Evolutionary conservation across 495 filamentous ascomycete genomes (phyloP).

Genomic region (Neurospora sp.): DNA sequence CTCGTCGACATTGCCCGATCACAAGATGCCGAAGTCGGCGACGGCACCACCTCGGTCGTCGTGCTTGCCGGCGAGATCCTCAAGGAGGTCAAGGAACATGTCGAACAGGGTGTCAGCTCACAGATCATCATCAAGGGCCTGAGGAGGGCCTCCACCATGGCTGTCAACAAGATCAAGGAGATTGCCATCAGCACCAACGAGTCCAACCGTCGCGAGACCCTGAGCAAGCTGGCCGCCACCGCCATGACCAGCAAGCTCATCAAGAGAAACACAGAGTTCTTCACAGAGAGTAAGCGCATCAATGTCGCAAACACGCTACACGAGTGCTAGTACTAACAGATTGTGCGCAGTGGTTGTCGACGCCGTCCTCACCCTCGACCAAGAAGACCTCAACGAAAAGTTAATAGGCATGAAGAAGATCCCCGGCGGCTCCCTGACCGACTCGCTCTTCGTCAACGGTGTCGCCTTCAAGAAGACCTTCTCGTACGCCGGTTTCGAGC

Average conservation of each 20-base stretch:
- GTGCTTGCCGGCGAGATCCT: slow-evolving; percentile 92
- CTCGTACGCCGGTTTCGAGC: slow-evolving; percentile 97
- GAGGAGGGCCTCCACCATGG: slow-evolving; percentile 78
- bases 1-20: slow-evolving; percentile 97
- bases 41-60: slow-evolving; percentile 94
- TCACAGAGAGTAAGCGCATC: slow-evolving; percentile 70
- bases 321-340: slow-evolving; percentile 1
- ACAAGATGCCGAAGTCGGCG: slow-evolving; percentile 97
- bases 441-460: slow-evolving; percentile 94
- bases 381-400: slow-evolving; percentile 94
- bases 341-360: slow-evolving; percentile 76
- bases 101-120: slow-evolving; percentile 93
- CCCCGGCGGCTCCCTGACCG: slow-evolving; percentile 89
- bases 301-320: slow-evolving; percentile 14
- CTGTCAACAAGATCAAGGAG: slow-evolving; percentile 97
- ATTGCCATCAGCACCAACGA: slow-evolving; percentile 84
- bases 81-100: slow-evolving; percentile 88
- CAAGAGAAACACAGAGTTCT: slow-evolving; percentile 92
- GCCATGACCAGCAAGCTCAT: slow-evolving; percentile 99
- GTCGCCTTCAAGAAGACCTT: slow-evolving; percentile 99
- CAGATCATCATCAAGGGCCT: slow-evolving; percentile 96
- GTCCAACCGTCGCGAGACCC: slow-evolving; percentile 78
- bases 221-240: slow-evolving; percentile 83
- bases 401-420: slow-evolving; percentile 98
- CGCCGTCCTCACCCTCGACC: slow-evolving; percentile 91